These are phyloP conservation scores for Fusarium succisae DNA, from an alignment of 2,329 filamentous ascomycete species.

Conservation along the genomic window DNA sequence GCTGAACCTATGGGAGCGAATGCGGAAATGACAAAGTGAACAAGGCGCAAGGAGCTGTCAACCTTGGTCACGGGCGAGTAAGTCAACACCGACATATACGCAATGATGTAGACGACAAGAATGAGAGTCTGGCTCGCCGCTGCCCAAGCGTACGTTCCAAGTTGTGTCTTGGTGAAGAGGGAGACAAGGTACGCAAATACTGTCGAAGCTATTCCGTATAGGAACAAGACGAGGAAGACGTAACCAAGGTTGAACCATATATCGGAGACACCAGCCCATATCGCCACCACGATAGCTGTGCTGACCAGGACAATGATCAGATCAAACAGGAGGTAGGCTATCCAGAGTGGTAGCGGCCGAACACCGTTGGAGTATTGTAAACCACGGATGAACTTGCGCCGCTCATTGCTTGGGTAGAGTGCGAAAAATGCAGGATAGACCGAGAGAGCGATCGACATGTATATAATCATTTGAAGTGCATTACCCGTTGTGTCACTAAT, in stretches of 20 bases:
- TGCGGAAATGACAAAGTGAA: slow-evolving; percentile 78
- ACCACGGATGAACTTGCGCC: slow-evolving; percentile 79
- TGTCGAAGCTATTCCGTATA: slow-evolving; percentile 83
- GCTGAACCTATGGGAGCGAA: slow-evolving; percentile 82
- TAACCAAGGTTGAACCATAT: slow-evolving; percentile 85
- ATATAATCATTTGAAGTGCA: slow-evolving; percentile 80
- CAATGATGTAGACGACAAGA: slow-evolving; percentile 77
- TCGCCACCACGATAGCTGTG: slow-evolving; percentile 71
- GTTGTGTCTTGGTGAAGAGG: slow-evolving; percentile 79
- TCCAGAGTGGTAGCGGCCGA: slow-evolving; percentile 81
- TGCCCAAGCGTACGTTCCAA: slow-evolving; percentile 85
- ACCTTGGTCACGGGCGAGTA: slow-evolving; percentile 77
- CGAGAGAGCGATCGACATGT: slow-evolving; percentile 81
- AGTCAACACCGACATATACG: slow-evolving; percentile 76
- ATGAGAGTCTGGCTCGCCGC: slow-evolving; percentile 78
- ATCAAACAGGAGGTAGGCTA: slow-evolving; percentile 84
- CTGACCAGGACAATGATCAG: slow-evolving; percentile 75
- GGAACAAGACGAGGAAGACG: slow-evolving; percentile 80
- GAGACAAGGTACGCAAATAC: slow-evolving; percentile 84
- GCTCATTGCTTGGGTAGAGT: slow-evolving; percentile 87
- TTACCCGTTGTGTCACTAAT: slow-evolving; percentile 75
- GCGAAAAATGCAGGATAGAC: slow-evolving; percentile 88
- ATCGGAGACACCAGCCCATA: slow-evolving; percentile 72
- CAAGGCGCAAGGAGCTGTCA: slow-evolving; percentile 72
- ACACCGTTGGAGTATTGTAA: slow-evolving; percentile 94